Percentiles rank a stretch among this genome's conserved stretches.
phyloP scores from a whole-genome alignment of 2,329 filamentous ascomycete genomes.

The Sarocladium strictum region DNA sequence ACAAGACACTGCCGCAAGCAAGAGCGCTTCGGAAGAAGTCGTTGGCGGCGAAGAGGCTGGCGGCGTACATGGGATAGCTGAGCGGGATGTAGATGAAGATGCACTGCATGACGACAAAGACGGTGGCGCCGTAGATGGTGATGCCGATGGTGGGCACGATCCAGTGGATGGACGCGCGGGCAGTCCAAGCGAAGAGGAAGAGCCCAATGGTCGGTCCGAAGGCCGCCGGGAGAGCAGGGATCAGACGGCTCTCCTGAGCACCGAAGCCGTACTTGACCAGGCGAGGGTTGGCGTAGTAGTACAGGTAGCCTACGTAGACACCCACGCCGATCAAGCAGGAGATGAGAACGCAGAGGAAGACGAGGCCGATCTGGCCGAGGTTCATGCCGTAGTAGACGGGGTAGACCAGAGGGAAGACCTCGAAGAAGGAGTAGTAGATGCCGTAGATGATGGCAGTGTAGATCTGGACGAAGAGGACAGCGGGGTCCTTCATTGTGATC shows the following conservation, averaged over 20 bases:
- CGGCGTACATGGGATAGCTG: conserved; percentile 50
- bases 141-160: conserved; percentile 53
- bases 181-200: conserved; percentile 56
- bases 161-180: conserved; percentile 44
- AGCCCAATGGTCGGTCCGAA: conserved; percentile 52
- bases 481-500: conserved; percentile 55
- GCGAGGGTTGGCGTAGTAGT: conserved; percentile 44
- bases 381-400: conserved; percentile 53
- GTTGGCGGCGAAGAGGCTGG: conserved; percentile 54
- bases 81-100: conserved; percentile 56
- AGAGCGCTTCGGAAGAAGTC: conserved; percentile 53
- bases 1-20: conserved; percentile 54
- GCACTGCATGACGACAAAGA: conserved; percentile 53
- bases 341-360: conserved; percentile 56
- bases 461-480: conserved; percentile 55
- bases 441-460: conserved; percentile 58
- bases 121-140: conserved; percentile 43
- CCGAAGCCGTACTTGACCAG: conserved; percentile 43
- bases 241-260: conserved; percentile 46
- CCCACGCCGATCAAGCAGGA: conserved; percentile 46
- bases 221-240: conserved; percentile 47
- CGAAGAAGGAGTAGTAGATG: conserved; percentile 58
- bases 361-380: conserved; percentile 50
- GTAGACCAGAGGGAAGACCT: conserved; percentile 62
- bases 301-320: conserved; percentile 45